Evolutionary conservation across 2,329 filamentous ascomycete species (phyloP).

Genomic region (Beauveria caledonica): DNA sequence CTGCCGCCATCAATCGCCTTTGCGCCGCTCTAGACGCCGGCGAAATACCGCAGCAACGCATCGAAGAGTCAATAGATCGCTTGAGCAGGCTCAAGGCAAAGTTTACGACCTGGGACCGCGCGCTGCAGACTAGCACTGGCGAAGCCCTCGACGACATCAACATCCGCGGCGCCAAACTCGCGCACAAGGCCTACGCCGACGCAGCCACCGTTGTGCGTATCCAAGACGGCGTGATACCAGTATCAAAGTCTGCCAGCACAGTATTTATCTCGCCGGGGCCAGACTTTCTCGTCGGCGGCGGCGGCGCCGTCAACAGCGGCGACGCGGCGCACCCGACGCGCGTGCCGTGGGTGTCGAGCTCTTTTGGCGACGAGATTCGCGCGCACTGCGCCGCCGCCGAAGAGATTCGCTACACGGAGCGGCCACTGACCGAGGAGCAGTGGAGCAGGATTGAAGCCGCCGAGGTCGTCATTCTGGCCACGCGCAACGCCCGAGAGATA

Average conservation of each 20-base stretch:
- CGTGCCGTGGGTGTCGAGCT: slow-evolving; percentile 19
- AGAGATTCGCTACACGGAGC: slow-evolving; percentile 18
- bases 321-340: slow-evolving; percentile 16
- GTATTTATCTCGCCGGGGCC: slow-evolving; percentile 19
- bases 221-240: slow-evolving; percentile 13
- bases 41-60: slow-evolving; percentile 12
- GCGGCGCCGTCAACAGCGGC: slow-evolving; percentile 17
- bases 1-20: slow-evolving; percentile 18
- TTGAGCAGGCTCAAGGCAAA: slow-evolving; percentile 15
- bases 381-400: slow-evolving; percentile 11
- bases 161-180: slow-evolving; percentile 13
- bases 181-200: slow-evolving; percentile 15
- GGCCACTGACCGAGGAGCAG: slow-evolving; percentile 12
- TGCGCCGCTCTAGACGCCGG: slow-evolving; percentile 16
- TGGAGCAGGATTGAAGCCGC: slow-evolving; percentile 17
- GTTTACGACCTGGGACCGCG: slow-evolving; percentile 18
- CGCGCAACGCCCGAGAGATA: slow-evolving; percentile 19
- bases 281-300: slow-evolving; percentile 18
- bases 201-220: slow-evolving; percentile 17
- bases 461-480: slow-evolving; percentile 18
- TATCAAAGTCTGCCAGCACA: slow-evolving; percentile 14
- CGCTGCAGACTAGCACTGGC: slow-evolving; percentile 10
- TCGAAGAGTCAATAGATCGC: slow-evolving; percentile 16
- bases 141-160: slow-evolving; percentile 14
- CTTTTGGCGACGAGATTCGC: slow-evolving; percentile 16